Base-by-base conservation (phyloP, 2,329 filamentous ascomycete species). In the Cercospora beticola region DNA sequence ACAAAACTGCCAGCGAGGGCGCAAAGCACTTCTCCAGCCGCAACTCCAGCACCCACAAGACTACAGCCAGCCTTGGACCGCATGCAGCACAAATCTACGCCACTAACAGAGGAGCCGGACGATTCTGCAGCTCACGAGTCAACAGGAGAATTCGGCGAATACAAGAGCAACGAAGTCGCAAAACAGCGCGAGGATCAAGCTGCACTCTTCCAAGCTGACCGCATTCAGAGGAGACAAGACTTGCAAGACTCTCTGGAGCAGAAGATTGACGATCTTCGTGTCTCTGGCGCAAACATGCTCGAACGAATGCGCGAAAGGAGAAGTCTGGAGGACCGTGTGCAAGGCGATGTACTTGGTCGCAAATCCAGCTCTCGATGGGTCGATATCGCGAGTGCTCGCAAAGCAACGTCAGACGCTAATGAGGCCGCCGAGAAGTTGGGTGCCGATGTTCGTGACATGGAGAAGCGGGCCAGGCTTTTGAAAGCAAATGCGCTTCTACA, bases 81-180 rank as follows among this genome's bases (percentile, higher is more conserved):
- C n/a, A 76, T 78, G 74, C 73, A 74, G 52, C 58, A 68, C 9
- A 76, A 73, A 56, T 56, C 65, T 4, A 30, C 71, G 16, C 66
- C 60, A 16, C 46, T 54, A 5, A 26, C 62, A 2, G 57, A 63
- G 6, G 76, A 78, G 26, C 68, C 68, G 10, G 75, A 78, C 59
- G 76, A 78, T 57, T 72, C 74, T 21, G 75, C 76, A 14, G 76
- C 76, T 4, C 74, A 77, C 59, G 76, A 78, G 62, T 76, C 75
- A 4, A 77, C 75, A 8, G 71, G 71, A 12, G 76, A 77, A 58
- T 60, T 69, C 43, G 64, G 72, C 21, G 66, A 72, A 5, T 65
- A 68, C 66, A 61, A 65, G 12, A 52, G 62, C 26, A 71, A 62
- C 23, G 68, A 72, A 21, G 76, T 74, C 75, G 59, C 70, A 5